Evolutionary conservation across 176 grass and related monocot genomes (phyloP).

Genomic region (Aechmea fasciata): DNA sequence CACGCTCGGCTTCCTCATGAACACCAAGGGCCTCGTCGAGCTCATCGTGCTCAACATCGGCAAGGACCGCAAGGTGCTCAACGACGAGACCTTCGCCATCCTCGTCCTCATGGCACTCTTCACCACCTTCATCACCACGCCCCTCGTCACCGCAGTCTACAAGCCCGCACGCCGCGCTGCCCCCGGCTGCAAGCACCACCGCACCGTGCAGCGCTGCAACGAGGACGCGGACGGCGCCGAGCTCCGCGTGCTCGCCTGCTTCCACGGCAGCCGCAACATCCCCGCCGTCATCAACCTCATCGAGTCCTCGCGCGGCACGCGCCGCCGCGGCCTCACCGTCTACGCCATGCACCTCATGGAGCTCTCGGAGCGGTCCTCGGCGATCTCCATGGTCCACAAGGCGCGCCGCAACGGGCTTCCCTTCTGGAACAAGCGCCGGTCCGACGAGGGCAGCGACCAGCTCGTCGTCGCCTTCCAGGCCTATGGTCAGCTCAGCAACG

Average conservation of each 20-base stretch:
- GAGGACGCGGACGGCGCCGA: slow-evolving; percentile 7
- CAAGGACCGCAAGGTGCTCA: slow-evolving; percentile 38
- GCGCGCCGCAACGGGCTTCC: slow-evolving; percentile 32
- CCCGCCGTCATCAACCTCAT: slow-evolving; percentile 31
- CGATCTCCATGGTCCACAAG: slow-evolving; percentile 35
- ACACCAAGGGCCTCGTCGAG: slow-evolving; percentile 40
- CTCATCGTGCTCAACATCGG: slow-evolving; percentile 39
- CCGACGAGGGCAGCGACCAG: slow-evolving; percentile 14
- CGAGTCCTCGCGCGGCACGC: slow-evolving; percentile 27
- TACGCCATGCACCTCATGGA: slow-evolving; percentile 34
- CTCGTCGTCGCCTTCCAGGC: slow-evolving; percentile 30
- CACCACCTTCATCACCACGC: slow-evolving; percentile 41
- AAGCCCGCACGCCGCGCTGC: slow-evolving; percentile 24
- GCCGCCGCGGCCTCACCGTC: slow-evolving; percentile 21
- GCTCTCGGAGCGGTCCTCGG: slow-evolving; percentile 30
- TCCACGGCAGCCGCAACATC: slow-evolving; percentile 33
- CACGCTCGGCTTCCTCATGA: slow-evolving; percentile 36
- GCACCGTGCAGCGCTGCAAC: slow-evolving; percentile 13
- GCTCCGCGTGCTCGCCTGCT: slow-evolving; percentile 24
- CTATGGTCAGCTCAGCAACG: slow-evolving; percentile 27
- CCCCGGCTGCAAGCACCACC: slow-evolving; percentile 17
- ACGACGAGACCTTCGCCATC: slow-evolving; percentile 36
- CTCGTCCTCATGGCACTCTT: slow-evolving; percentile 38
- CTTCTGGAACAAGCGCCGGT: slow-evolving; percentile 27
- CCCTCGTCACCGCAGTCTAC: slow-evolving; percentile 27